Evolutionary conservation across 2,329 filamentous ascomycete genomes (phyloP), one percentile per base, ranked within the genome.

Genomic region (Penicillium sp.): DNA sequence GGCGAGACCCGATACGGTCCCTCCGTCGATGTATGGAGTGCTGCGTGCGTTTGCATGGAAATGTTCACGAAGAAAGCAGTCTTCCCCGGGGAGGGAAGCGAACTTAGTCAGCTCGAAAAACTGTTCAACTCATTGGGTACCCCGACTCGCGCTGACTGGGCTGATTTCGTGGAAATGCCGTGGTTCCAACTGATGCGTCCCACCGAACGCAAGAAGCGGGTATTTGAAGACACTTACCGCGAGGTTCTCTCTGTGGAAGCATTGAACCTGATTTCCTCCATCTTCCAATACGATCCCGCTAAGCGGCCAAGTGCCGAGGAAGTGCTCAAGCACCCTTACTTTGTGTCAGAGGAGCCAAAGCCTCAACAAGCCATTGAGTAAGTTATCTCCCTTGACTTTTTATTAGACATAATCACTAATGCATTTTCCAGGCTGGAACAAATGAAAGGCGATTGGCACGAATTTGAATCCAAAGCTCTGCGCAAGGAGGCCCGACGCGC

Each of bases 121-220:
- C 90, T 98, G n/a, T 95, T 95, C 65, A 82, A 83, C 34, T 74
- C 94, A 3, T 75, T 98, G 30, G 92, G 92, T 32, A 96, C 90
- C 0, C 92, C 92, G 0, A 93, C 80, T 28, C 77, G 79, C 39
- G 72, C 73, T 22, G 84, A 93, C 18, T 98, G 93, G 93, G 88
- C 92, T 1, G 82, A 80, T 6, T 77, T 96, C 13, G 74, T 84
- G n/a, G 85, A 95, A 39, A 92, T 95, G 80, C 85, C 90, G 8
- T 98, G 92, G 92, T 96, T 94, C 58, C 86, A 95, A 62, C 76
- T 98, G 11, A 75, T 98, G 48, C 76, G 88, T 10, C 89, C 90
- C 1, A 79, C 76, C 1, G 80, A 84, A 48, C 80, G 82, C 44
- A 79, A 80, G 47, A 77, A 79, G 27, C 84, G 79, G 45, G 74